Evolutionary conservation across 2,329 filamentous ascomycete genomes (phyloP), one percentile per base, ranked within the genome.

Genomic region (Talaromyces albobiverticillius): DNA sequence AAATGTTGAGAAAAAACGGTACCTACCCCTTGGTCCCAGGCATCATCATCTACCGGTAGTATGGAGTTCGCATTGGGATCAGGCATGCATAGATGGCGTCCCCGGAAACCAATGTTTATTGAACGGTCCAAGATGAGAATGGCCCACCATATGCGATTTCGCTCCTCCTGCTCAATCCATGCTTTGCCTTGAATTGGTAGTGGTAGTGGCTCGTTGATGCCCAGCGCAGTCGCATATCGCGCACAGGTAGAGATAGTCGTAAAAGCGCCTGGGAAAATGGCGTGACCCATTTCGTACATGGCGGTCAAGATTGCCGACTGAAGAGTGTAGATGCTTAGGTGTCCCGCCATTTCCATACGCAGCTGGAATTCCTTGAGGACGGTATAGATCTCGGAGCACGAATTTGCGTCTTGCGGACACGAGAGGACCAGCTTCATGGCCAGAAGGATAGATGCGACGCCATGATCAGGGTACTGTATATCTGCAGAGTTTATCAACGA

Each of bases 121-220:
- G 42, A 45, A 31, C 42, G 42, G 23, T 45, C 42, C 42, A 45
- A 18, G 42, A 45, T 45, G 42, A 45, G 22, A 45, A 45, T 45
- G 13, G 42, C 42, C 42, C 42, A 45, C 42, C 42, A 45, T 45
- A 45, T 45, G 42, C 42, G 42, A 18, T 45, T 45, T 45, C 42
- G 42, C 14, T 45, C 42, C 42, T 45, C 42, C 42, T 45, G 42
- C 42, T 45, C 42, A 29, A 45, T 45, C 42, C 42, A 45, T 18
- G 14, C 23, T 45, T 29, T 26, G 14, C 22, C 42, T 45, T 45
- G 42, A 45, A 45, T 31, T 45, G 23, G 22, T 8, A 45, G 42
- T 45, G 23, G 22, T 8, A 45, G 42, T 29, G 42, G 42, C 23
- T 45, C 42, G 20, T 45, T 45, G 23, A 45, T 45, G 42, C 42